These are phyloP conservation scores for Gossypium longicalyx DNA, from an alignment of 345 rosid genomes.

Conservation along the genomic window DNA sequence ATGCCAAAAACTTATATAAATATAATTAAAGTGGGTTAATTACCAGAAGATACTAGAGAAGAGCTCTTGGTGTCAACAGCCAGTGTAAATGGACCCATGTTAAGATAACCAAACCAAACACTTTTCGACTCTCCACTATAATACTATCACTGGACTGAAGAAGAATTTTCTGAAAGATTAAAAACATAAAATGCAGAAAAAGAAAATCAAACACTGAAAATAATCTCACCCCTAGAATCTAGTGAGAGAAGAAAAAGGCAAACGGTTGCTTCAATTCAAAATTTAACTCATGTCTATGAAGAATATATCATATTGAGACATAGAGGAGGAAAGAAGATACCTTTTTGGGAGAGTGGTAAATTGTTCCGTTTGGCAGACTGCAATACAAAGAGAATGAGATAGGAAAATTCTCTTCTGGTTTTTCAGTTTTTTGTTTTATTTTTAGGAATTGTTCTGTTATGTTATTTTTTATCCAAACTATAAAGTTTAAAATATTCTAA, in stretches of 20 bases:
- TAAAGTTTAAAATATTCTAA: no score
- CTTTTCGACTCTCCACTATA: not conserved
- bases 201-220: not conserved
- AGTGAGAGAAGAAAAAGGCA: not conserved
- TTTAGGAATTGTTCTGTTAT: no score
- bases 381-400: not conserved
- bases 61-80: conserved; percentile 8
- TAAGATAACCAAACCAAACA: not conserved
- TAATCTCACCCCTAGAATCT: not conserved
- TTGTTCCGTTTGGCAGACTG: not conserved
- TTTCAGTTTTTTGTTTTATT: no score
- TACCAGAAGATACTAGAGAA: conserved; percentile 11
- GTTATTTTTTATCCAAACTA: no score
- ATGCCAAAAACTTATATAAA: not conserved
- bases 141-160: not conserved
- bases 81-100: conserved; percentile 20
- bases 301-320: not conserved
- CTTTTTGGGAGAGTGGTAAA: not conserved
- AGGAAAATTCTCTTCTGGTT: not conserved
- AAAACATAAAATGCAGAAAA: not conserved
- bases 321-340: not conserved
- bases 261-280: not conserved
- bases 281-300: not conserved
- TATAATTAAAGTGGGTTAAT: not conserved
- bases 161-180: not conserved